Evolutionary conservation across 106 monocot species (phyloP).

Genomic region (Triglochin maritima): DNA sequence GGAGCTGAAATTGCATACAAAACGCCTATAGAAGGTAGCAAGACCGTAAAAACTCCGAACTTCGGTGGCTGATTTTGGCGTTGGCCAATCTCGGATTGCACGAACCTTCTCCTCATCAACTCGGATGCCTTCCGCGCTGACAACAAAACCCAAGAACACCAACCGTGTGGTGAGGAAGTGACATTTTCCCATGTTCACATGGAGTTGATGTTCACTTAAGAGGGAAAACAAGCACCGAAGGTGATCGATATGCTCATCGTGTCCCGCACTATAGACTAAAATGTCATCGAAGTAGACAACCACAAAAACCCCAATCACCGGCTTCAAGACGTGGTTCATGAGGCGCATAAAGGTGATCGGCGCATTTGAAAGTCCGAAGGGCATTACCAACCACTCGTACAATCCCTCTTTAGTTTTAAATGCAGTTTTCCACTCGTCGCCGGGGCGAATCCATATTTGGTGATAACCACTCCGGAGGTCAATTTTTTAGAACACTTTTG

Average conservation of each 20-base stretch:
- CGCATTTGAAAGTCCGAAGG: conserved; percentile 10
- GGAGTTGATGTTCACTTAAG: neutral
- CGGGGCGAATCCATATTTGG: neutral
- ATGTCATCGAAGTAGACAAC: conserved; percentile 18
- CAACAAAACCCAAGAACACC: conserved; percentile 5
- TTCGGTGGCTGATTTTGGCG: neutral
- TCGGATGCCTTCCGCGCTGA: neutral
- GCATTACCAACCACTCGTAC: conserved; percentile 18
- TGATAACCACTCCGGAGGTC: conserved; percentile 12
- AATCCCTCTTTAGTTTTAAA: conserved; percentile 14
- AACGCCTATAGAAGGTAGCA: conserved; percentile 12
- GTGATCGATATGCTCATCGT: neutral
- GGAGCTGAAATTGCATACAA: conserved; percentile 9
- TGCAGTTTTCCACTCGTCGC: conserved; percentile 14
- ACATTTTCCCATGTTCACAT: neutral
- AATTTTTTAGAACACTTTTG: conserved; percentile 12
- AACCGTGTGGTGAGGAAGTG: neutral
- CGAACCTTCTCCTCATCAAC: neutral
- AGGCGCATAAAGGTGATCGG: conserved; percentile 14
- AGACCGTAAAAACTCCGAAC: conserved; percentile 13
- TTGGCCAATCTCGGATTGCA: conserved; percentile 2
- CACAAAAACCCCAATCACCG: neutral
- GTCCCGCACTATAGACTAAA: neutral
- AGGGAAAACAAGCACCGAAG: neutral
- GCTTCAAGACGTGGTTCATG: conserved; percentile 4